Percentiles rank a stretch among this genome's conserved stretches.
Conservation (phyloP, 208 protist species). For the Balamuthia mandrillaris region DNA sequence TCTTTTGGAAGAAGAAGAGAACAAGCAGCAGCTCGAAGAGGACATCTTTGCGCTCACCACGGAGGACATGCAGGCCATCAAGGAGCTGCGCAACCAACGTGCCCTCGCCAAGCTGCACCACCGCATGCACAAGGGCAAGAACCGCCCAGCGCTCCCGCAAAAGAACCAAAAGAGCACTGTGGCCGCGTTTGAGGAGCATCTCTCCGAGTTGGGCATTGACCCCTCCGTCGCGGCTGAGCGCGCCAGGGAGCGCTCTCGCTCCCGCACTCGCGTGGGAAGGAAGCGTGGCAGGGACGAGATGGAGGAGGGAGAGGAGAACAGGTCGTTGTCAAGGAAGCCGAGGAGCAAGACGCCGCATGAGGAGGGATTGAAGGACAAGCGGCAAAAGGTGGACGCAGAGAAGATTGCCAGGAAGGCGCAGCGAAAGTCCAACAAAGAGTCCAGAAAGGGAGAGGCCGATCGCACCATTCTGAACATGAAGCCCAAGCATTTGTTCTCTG, state of each 20-base stretch:
- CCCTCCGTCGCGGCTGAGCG: not conserved
- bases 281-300: not conserved
- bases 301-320: not conserved
- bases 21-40: not conserved
- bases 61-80: not conserved
- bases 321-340: not conserved
- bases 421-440: constrained; percentile 41
- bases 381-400: constrained; percentile 50
- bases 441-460: constrained; percentile 83
- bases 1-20: constrained; percentile 43
- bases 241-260: constrained; percentile 8
- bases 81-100: constrained; percentile 22
- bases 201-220: constrained; percentile 39
- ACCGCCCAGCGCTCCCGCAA: not conserved
- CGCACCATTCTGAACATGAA: constrained; percentile 85
- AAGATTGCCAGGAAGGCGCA: constrained; percentile 18
- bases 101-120: constrained; percentile 4
- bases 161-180: constrained; percentile 15
- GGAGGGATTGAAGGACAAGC: constrained; percentile 18
- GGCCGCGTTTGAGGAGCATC: constrained; percentile 33
- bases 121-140: not conserved
- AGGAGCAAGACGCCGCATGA: not conserved
- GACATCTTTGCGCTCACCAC: constrained; percentile 1
- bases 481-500: constrained; percentile 96
- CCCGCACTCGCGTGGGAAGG: no score